These are phyloP conservation scores for Phytopythium aichiense DNA, from an alignment of 352 stramenopile genomes.

Conservation along the genomic window DNA sequence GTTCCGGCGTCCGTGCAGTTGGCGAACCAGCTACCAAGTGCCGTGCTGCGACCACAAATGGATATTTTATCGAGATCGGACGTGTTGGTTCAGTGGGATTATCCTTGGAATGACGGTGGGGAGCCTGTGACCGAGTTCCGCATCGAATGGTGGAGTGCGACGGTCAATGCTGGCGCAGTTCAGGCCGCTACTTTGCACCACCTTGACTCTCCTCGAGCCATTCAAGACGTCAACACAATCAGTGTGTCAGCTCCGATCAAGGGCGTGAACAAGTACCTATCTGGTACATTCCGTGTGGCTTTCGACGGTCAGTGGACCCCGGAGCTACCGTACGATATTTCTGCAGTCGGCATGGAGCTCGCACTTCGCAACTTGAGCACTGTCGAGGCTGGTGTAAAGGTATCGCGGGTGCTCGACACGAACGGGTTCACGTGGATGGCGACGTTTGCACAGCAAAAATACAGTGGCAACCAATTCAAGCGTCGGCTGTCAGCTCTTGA, in stretches of 20 bases:
- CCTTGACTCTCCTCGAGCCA: slow-evolving; percentile 25
- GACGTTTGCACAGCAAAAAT: slow-evolving; percentile 54
- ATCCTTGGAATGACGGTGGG: slow-evolving; percentile 58
- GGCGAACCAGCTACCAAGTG: slow-evolving; percentile 38
- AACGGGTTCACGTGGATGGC: slow-evolving; percentile 81
- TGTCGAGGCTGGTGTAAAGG: slow-evolving; percentile 40
- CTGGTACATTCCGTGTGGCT: slow-evolving; percentile 85
- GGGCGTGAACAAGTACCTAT: slow-evolving; percentile 39
- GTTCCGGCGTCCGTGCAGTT: slow-evolving; percentile 47
- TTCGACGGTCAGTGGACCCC: slow-evolving; percentile 87
- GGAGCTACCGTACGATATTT: slow-evolving; percentile 85
- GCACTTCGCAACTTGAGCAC: slow-evolving; percentile 48
- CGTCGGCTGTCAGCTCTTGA: slow-evolving; percentile 41
- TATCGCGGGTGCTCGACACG: slow-evolving; percentile 49
- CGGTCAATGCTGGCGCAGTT: slow-evolving; percentile 32
- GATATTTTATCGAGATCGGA: slow-evolving; percentile 58
- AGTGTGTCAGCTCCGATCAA: slow-evolving; percentile 58
- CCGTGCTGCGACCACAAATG: slow-evolving; percentile 28
- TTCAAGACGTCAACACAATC: slow-evolving; percentile 61
- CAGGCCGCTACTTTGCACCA: slow-evolving; percentile 50
- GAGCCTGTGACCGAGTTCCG: slow-evolving; percentile 73
- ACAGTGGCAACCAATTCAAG: slow-evolving; percentile 56
- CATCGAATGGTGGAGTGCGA: slow-evolving; percentile 64
- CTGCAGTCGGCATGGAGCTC: slow-evolving; percentile 72
- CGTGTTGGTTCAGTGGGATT: slow-evolving; percentile 75